Evolutionary conservation across 805 yeast species (phyloP), one percentile per base, ranked within the genome.

Genomic region (Saturnispora zaruensis): DNA sequence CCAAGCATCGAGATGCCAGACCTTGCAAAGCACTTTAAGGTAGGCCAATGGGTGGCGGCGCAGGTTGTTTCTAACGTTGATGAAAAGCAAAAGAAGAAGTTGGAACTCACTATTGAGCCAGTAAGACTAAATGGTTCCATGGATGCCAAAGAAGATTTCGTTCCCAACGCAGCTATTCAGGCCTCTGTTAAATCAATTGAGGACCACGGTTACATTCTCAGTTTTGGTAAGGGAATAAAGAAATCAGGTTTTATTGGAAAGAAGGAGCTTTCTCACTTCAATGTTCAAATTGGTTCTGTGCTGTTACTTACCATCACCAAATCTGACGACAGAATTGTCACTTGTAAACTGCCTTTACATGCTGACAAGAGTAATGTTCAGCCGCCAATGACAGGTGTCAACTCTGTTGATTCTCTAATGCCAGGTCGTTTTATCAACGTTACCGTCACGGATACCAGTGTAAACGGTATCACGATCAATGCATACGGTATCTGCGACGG

Each of bases 31-130:
- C 63, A 77, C 46, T 88, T 90, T 67, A 64, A 66, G 33, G 58
- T 79, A 36, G 98, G 98, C 8, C 91, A 86, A 64, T 91, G 93
- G 88, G 69, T 93, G 40, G 78, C 93, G 57, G 96, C 95, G 28
- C 67, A 74, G 41, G 90, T 90, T n/a, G 75, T 78, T 7, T 78
- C 78, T 40, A 60, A 67, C 43, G 68, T 69, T 45, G 66, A 66
- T 21, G 64, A 66, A 41, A 67, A 66, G 16, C 49, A 58, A 11
- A 78, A 77, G 63, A 85, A 81, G 64, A 78, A 82, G 63, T 76
- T 90, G 40, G 82, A 80, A 54, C 70, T 90, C 36, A 73, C 86
- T 8, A 72, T 86, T 41, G 93, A 86, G 60, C 96, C 97, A 6
- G 73, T 77, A 44, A 68, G 69, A 41, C 87, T 85, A 11, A 93